phyloP scores from a whole-genome alignment of 2,329 filamentous ascomycete species.

The Aspergillus sojae region DNA sequence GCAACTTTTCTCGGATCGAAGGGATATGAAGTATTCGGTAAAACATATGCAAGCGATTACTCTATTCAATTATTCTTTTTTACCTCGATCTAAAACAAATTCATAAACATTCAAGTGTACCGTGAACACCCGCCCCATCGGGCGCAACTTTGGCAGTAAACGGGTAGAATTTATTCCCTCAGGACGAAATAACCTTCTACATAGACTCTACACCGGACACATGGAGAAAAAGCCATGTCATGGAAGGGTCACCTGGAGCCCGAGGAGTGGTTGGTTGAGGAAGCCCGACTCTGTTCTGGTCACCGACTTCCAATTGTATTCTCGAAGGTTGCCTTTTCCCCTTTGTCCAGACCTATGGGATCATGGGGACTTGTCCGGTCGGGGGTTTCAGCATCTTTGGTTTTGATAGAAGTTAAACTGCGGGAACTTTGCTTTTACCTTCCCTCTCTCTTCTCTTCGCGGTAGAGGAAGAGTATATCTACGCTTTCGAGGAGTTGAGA shows the following conservation, averaged over 20 bases:
- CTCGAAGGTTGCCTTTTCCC: neutral
- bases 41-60: neutral
- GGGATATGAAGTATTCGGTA: neutral
- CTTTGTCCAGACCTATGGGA: neutral
- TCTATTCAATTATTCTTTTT: neutral
- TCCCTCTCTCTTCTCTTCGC: neutral
- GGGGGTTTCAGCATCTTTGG: neutral
- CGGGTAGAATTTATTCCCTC: neutral
- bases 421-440: neutral
- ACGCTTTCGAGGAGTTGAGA: neutral
- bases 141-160: neutral
- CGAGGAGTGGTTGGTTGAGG: neutral
- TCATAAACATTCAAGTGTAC: neutral
- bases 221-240: neutral
- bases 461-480: neutral
- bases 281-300: neutral
- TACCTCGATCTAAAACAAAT: neutral
- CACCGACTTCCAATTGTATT: slow-evolving; percentile 1
- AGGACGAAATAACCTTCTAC: neutral
- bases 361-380: neutral
- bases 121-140: neutral
- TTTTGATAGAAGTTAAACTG: neutral
- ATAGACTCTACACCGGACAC: neutral
- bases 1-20: neutral
- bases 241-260: neutral